Base-by-base conservation (phyloP, 1,284 basidiomycete species). In the Leccinum fuscescens region DNA sequence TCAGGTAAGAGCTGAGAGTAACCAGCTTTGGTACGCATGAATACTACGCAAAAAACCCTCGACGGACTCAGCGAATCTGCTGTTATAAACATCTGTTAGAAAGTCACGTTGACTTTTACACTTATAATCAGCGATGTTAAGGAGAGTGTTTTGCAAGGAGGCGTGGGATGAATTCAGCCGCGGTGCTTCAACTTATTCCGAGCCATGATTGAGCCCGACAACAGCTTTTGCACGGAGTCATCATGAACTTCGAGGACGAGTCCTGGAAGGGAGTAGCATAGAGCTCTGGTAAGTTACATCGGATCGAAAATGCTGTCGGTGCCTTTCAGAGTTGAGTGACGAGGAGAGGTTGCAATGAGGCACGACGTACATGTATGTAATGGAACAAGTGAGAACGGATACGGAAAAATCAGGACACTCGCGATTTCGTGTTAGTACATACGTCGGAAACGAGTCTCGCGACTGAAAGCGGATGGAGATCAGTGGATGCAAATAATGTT, bases 391-490 rank as follows among this genome's bases (percentile, higher is more conserved):
- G 51, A 89, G 75, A 3, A 94, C 77, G 14, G 84, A 84, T 17
- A 94, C 79, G 65, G 89, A 82, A 65, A 93, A 94, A 55, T 86
- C 76, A 0, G 84, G 81, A 62, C 90, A 79, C 63, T 86, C 77
- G 24, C 82, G 79, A 70, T 92, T 88, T 54, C 85, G 80, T n/a
- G 87, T 84, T 17, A 94, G 76, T 3, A 89, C 29, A 29, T 29
- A 29, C 82, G 68, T 93, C 89, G 12, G 90, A 91, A 9, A 92
- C 82, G 62, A 94, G 80, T 33, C 93, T 84, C 8, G 92, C 89
- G 31, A 92, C 92, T 92, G 62, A 27, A 56, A 35, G 54, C 24
- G 14, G 22, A 59, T 2, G 48, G 53, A 58, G 54, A 6, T 64
- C 15, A 63, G 35, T 56, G 55, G 60, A 56, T 44, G 52, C 33